Evolutionary conservation across 2,329 filamentous ascomycete genomes (phyloP).

Genomic region (Epichloe hybrida): DNA sequence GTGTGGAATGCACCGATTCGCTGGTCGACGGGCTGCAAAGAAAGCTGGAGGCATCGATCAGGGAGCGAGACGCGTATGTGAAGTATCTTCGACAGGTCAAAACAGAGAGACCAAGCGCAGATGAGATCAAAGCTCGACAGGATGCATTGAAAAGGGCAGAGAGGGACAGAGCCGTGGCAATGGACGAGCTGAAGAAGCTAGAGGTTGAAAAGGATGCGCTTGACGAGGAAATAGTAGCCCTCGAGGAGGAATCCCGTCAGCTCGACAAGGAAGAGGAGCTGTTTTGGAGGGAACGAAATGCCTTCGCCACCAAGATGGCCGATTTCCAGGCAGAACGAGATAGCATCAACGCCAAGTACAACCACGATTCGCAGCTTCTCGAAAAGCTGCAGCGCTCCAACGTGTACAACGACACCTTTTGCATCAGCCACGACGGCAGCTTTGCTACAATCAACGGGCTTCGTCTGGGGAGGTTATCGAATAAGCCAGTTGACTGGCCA

Average conservation of each 20-base stretch:
- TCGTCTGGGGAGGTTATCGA: constrained; percentile 72
- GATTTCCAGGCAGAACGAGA: constrained; percentile 82
- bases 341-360: constrained; percentile 77
- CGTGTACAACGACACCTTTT: constrained; percentile 98
- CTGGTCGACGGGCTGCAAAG: constrained; percentile 76
- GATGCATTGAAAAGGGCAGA: constrained; percentile 44
- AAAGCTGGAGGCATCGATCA: constrained; percentile 58
- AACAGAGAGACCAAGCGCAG: constrained; percentile 59
- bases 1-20: constrained; percentile 85
- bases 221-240: constrained; percentile 63
- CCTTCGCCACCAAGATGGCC: constrained; percentile 62
- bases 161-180: constrained; percentile 54
- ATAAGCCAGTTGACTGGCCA: constrained; percentile 89
- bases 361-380: constrained; percentile 79
- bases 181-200: constrained; percentile 61
- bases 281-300: constrained; percentile 85
- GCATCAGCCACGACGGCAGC: constrained; percentile 89
- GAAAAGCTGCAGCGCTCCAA: constrained; percentile 87
- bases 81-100: constrained; percentile 74
- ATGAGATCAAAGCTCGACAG: constrained; percentile 55
- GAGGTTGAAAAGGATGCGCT: constrained; percentile 70
- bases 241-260: constrained; percentile 67
- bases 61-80: constrained; percentile 81
- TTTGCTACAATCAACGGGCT: constrained; percentile 97
- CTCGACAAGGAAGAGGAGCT: constrained; percentile 73